These are phyloP conservation scores for Aspergillus sp. DNA, from an alignment of 2,329 filamentous ascomycete genomes.

Conservation along the genomic window DNA sequence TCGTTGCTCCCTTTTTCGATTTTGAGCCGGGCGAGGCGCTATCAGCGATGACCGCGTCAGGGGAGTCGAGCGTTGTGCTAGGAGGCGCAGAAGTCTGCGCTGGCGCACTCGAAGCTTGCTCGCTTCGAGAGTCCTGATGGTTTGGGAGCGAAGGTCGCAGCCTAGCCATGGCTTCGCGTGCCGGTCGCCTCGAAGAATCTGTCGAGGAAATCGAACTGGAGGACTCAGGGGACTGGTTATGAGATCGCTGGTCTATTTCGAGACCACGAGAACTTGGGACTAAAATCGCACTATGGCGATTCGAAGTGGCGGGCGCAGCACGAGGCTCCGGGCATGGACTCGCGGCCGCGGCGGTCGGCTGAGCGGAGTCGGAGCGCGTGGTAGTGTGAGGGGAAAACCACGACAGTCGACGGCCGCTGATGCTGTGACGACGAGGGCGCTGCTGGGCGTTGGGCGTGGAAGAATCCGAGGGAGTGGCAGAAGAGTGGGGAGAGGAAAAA, in stretches of 20 bases:
- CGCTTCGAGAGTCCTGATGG: slow-evolving; percentile 21
- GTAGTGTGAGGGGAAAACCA: slow-evolving; percentile 32
- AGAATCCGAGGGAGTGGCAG: slow-evolving; percentile 20
- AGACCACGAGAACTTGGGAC: slow-evolving; percentile 22
- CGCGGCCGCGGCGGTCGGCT: slow-evolving; percentile 16
- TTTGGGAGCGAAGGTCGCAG: slow-evolving; percentile 28
- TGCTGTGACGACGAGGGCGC: slow-evolving; percentile 35
- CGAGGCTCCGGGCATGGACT: slow-evolving; percentile 29
- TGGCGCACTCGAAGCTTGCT: slow-evolving; percentile 25
- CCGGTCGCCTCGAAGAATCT: slow-evolving; percentile 21
- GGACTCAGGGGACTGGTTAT: slow-evolving; percentile 27
- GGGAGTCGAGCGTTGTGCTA: slow-evolving; percentile 17
- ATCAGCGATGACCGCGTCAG: slow-evolving; percentile 23
- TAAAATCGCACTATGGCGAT: slow-evolving; percentile 20
- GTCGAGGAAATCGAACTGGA: slow-evolving; percentile 29
- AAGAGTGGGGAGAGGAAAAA: slow-evolving; percentile 23
- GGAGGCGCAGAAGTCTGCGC: slow-evolving; percentile 16
- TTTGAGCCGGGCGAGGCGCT: slow-evolving; percentile 19
- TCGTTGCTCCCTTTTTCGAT: slow-evolving; percentile 55
- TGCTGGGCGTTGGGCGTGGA: slow-evolving; percentile 19
- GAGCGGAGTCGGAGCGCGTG: slow-evolving; percentile 24
- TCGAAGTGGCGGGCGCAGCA: slow-evolving; percentile 24
- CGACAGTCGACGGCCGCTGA: slow-evolving; percentile 36
- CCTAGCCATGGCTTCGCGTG: slow-evolving; percentile 30
- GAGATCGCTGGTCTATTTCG: slow-evolving; percentile 22